Percentiles rank a stretch among this genome's conserved stretches.
These are phyloP conservation scores for Paulownia fortunei DNA, from an alignment of 257 asterid genomes.

Conservation along the genomic window DNA sequence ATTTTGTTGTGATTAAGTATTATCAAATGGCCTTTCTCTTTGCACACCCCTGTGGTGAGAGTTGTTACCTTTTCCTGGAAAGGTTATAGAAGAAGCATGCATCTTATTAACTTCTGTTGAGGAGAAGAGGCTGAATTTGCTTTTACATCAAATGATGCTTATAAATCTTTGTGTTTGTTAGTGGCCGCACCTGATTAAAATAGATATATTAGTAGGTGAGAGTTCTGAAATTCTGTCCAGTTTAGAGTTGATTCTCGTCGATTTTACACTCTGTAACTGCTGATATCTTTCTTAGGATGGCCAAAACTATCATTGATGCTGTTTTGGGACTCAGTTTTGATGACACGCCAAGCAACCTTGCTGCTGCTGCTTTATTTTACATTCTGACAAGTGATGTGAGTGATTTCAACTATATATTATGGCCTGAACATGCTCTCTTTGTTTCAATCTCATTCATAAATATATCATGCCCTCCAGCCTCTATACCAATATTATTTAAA, in stretches of 20 bases:
- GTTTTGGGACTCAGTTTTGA: conserved; percentile 71
- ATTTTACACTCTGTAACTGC: conserved; percentile 33
- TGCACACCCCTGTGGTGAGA: neutral
- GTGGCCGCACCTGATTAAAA: neutral
- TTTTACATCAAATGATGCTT: neutral
- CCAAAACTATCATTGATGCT: conserved; percentile 64
- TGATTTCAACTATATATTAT: conserved; percentile 22
- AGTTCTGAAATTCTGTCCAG: conserved; percentile 5
- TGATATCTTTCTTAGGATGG: conserved; percentile 56
- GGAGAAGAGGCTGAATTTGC: neutral
- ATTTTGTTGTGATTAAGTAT: neutral
- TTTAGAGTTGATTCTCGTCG: conserved; percentile 11
- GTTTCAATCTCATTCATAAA: conserved; percentile 14
- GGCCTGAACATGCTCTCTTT: conserved; percentile 8
- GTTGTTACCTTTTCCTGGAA: neutral
- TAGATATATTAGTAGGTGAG: neutral
- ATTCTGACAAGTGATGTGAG: conserved; percentile 74
- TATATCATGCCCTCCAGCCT: neutral
- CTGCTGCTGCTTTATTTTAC: conserved; percentile 79
- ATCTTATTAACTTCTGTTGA: neutral
- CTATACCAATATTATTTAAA: neutral
- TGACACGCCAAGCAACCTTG: conserved; percentile 81
- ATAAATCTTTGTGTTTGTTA: neutral
- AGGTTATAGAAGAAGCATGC: neutral
- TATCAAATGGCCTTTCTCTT: neutral